Base-by-base conservation (phyloP, 1,284 basidiomycete genomes). In the Malassezia pachydermatis region DNA sequence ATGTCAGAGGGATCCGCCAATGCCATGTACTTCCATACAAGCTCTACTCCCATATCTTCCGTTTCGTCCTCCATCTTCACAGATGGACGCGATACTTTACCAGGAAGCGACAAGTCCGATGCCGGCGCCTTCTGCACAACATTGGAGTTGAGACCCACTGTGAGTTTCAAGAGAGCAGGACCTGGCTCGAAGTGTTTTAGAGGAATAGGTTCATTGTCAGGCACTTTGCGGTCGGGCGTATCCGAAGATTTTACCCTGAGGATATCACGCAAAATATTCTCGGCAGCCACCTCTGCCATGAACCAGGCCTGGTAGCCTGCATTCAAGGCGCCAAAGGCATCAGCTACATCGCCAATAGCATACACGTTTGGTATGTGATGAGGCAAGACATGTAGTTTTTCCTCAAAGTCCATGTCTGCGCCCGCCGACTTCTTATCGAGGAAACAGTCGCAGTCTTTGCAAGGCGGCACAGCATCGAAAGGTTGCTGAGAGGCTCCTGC, bases 261-360 rank as follows among this genome's bases (percentile, higher is more conserved):
- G 36, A 67, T 59, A 24, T 64, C 62, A 11, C 59, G 46, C 19
- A 70, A 41, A 25, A 71, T 67, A 53, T 71, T 71, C 35, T 63
- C 62, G 0, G 62, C 58, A 2, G 67, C 68, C 3, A 66, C 45
- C 37, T 71, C 68, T 9, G 65, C 68, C 68, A 70, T 70, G 36
- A 49, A 58, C 68, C 68, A 71, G 1, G 68, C 68, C 46, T 70
- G 67, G 47, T 70, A 70, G 8, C 68, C 68, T 0, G 68, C 68
- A 35, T 71, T 71, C 29, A 71, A 44, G 2, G 68, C 65, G 14
- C 68, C 68, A 45, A 70, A 71, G 4, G 67, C 68, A 50, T 71
- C 65, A 2, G 64, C 68, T 1, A 59, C 55, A 41, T 71, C 68
- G 28, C 68, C 68, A 24, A 71, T 68, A 1, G 67, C 68, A 39